These are phyloP conservation scores for Fusarium succisae DNA, from an alignment of 2,329 filamentous ascomycete genomes.

Conservation along the genomic window DNA sequence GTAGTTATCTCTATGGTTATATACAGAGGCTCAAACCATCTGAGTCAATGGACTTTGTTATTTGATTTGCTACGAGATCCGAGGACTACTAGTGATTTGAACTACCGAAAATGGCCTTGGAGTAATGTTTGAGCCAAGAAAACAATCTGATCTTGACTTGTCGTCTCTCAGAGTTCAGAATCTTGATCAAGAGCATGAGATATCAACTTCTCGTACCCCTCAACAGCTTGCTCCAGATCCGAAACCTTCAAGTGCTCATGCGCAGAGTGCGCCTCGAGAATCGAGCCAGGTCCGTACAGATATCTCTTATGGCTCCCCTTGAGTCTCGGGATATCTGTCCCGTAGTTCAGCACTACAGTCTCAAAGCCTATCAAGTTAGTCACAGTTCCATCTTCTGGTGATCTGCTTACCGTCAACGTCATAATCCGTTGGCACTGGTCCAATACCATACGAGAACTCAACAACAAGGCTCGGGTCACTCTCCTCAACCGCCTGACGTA, in stretches of 20 bases:
- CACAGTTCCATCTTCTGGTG: rapidly evolving
- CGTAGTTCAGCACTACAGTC: background rate
- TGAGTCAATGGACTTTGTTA: background rate
- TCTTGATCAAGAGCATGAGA: background rate
- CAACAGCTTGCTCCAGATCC: background rate
- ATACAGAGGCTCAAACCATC: background rate
- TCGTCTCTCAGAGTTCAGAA: background rate
- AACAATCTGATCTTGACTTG: no score
- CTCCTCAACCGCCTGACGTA: background rate
- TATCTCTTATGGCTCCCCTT: background rate
- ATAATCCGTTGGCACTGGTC: background rate
- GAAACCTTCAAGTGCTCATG: conserved; percentile 10
- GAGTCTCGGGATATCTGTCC: background rate
- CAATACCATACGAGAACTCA: background rate
- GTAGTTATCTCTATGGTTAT: background rate
- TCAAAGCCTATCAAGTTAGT: background rate
- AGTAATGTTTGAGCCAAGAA: no score
- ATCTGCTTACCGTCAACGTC: background rate
- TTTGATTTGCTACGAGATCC: background rate
- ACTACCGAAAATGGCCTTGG: background rate
- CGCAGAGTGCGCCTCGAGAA: conserved; percentile 4
- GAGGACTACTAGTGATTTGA: no score
- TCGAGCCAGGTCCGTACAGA: background rate
- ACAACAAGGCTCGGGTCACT: background rate
- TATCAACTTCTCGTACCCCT: background rate